Evolutionary conservation across 306 rosid species (phyloP), one percentile per base, ranked within the genome.

Genomic region (Ceratonia siliqua): DNA sequence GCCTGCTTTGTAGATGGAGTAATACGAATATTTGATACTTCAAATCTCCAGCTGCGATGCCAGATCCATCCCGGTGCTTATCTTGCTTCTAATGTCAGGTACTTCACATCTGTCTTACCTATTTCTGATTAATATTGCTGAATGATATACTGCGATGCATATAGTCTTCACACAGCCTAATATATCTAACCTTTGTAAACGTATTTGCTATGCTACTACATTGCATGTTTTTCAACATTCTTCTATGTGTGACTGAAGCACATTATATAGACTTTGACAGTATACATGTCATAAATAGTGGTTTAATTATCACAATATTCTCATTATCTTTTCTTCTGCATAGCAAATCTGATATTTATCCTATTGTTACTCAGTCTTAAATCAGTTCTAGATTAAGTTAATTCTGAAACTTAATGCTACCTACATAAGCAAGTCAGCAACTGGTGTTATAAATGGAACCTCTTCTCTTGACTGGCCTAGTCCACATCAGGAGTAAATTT

Each of bases 41-140:
- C 85, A 43, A 85, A 70, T 82, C 94, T 89, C 82, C 83, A 75
- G 81, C 45, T 87, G 66, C 85, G 77, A 10, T 89, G 91, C 82
- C 86, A 85, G 63, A 85, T 89, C 64, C 87, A 86, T 75, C 91
- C 94, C 52, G 45, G 82, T 32, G 84, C 85, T 62, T 93, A 93
- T 79, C 92, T 93, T 81, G 85, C 92, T 46, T 81, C 93, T 75
- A 77, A 79, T 72, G 83, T 87, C 86, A 87, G 98, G 98, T 93
- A 89, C 6, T 41, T 70, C 63, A 33, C 27, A 49, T 8, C 27
- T 38, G 50, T 49, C 21, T 78, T 13, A 25, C 27, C 24, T 52
- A 48, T 8, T 69, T 6, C 35, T 12, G 21, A 12, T 10, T 50
- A 32, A 2, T 50, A 18, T 32, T 33, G 54, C 15, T 52, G 3